phyloP scores from a whole-genome alignment of 2,329 filamentous ascomycete species.

The Ophiostoma sp. region DNA sequence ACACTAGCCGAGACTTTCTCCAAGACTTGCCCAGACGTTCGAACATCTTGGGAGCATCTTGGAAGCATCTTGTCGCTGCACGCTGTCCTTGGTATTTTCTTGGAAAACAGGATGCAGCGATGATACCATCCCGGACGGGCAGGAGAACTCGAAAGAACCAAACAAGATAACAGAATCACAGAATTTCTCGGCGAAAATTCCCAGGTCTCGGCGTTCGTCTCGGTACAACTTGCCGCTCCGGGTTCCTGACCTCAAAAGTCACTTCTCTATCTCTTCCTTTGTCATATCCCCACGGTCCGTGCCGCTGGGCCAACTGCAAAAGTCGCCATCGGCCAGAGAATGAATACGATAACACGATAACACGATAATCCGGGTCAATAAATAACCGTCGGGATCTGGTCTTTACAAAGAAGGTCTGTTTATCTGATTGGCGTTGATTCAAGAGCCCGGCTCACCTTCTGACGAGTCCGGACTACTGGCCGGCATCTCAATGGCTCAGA shows the following conservation, averaged over 20 bases:
- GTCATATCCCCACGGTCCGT: slow-evolving; percentile 4
- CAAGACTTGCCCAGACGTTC: neutral
- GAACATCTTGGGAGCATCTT: slow-evolving; percentile 7
- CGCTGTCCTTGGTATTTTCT: slow-evolving; percentile 16
- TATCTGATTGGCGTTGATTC: no score
- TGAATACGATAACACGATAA: no score
- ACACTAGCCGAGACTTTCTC: slow-evolving; percentile 12
- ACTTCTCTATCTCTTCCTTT: neutral
- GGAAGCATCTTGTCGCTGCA: slow-evolving; percentile 8
- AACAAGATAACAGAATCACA: neutral
- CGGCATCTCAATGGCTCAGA: no score
- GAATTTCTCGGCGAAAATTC: neutral
- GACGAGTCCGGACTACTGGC: no score
- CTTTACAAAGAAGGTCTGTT: neutral
- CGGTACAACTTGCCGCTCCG: neutral
- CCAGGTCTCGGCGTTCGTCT: neutral
- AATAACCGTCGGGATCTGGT: neutral
- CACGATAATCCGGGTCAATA: neutral
- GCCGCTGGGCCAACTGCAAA: neutral
- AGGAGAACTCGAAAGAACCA: neutral
- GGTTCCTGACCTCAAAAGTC: neutral
- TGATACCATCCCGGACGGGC: neutral
- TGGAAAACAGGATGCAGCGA: neutral
- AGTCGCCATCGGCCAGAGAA: neutral
- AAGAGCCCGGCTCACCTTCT: no score